phyloP scores from a whole-genome alignment of 495 filamentous ascomycete species.

The Annulohypoxylon bovei region DNA sequence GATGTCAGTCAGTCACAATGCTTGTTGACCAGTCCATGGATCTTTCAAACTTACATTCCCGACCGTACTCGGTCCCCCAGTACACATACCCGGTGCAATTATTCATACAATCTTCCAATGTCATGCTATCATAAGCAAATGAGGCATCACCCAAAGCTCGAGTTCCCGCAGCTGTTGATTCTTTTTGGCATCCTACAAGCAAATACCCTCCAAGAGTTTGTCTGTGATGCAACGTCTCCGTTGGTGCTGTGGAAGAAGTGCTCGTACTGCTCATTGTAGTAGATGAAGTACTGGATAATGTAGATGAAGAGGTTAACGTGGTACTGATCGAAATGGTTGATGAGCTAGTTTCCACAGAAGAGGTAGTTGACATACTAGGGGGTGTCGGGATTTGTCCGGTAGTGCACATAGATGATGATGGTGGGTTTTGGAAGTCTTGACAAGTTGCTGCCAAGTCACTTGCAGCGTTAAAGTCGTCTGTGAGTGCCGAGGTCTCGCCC shows the following conservation, averaged over 20 bases:
- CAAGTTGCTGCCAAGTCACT: conserved; percentile 55
- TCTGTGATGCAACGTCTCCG: conserved; percentile 49
- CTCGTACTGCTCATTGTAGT: conserved; percentile 34
- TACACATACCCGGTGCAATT: conserved; percentile 59
- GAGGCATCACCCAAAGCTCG: conserved; percentile 51
- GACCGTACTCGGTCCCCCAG: conserved; percentile 61
- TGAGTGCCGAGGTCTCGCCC: conserved; percentile 37
- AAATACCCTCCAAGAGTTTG: conserved; percentile 53
- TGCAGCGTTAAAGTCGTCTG: conserved; percentile 55
- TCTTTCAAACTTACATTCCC: conserved; percentile 54
- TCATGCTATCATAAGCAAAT: conserved; percentile 61
- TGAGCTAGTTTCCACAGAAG: conserved; percentile 20
- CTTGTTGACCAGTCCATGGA: background rate
- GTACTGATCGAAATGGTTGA: conserved; percentile 35
- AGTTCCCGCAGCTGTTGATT: conserved; percentile 47
- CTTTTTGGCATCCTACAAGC: conserved; percentile 59
- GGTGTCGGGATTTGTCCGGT: conserved; percentile 29
- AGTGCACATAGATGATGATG: conserved; percentile 41
- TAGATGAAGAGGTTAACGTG: conserved; percentile 25
- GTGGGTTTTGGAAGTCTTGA: conserved; percentile 50
- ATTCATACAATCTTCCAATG: conserved; percentile 57
- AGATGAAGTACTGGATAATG: conserved; percentile 35
- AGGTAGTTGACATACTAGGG: conserved; percentile 32
- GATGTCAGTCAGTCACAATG: conserved; percentile 21
- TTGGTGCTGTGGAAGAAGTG: conserved; percentile 42